phyloP scores from a whole-genome alignment of 306 rosid genomes.

The Quercus rubra region DNA sequence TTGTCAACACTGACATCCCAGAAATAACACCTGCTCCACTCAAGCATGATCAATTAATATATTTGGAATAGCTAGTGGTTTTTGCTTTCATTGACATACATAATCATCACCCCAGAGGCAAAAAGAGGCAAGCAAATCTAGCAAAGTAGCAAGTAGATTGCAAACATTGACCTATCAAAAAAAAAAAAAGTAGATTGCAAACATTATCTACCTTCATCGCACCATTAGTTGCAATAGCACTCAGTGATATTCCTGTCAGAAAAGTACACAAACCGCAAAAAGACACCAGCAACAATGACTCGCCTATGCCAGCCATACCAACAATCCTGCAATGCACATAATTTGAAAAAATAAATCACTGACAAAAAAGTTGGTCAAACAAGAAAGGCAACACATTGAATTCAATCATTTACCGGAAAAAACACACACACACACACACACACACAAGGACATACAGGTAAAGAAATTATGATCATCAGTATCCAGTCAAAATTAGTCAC shows the following conservation, averaged over 20 bases:
- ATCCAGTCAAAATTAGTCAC: background rate
- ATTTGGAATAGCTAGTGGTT: background rate
- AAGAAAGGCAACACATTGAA: slow-evolving; percentile 14
- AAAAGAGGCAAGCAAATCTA: background rate
- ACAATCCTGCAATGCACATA: slow-evolving; percentile 73
- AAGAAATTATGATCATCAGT: background rate
- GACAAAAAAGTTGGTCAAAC: slow-evolving; percentile 14
- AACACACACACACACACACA: background rate
- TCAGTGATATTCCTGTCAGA: slow-evolving; percentile 86
- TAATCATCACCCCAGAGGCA: background rate
- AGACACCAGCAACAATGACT: slow-evolving; percentile 67
- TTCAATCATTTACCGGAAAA: slow-evolving; percentile 13
- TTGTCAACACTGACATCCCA: background rate
- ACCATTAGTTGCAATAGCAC: slow-evolving; percentile 99
- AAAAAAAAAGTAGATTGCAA: background rate
- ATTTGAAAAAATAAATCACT: slow-evolving; percentile 16
- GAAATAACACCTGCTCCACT: background rate
- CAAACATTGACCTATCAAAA: background rate
- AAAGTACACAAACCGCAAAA: slow-evolving; percentile 91
- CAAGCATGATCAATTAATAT: background rate
- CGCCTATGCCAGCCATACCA: slow-evolving; percentile 97
- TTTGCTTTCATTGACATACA: background rate
- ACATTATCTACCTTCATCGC: slow-evolving; percentile 86
- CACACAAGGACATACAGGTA: background rate
- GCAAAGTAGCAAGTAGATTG: background rate